A percentile compares a stretch with the other conserved stretches of the same genome.
These are phyloP conservation scores for Trichoderma koningii DNA, from an alignment of 2,329 filamentous ascomycete species.

Conservation along the genomic window DNA sequence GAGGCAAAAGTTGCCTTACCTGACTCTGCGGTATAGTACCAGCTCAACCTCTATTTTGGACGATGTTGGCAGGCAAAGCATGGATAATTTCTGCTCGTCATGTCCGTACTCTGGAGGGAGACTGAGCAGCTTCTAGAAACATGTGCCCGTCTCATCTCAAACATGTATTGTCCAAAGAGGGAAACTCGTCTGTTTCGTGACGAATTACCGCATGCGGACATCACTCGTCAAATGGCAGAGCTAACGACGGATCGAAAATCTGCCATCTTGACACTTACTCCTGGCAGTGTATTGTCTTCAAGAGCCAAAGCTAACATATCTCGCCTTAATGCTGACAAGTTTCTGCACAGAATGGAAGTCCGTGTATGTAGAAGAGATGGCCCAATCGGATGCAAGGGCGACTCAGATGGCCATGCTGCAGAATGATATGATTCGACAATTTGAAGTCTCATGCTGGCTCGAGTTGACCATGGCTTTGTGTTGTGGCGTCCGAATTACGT, in stretches of 20 bases:
- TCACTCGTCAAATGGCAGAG: neutral
- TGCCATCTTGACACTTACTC: neutral
- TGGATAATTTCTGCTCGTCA: neutral
- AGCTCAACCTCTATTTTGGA: too few relatives aligned
- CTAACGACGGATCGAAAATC: neutral
- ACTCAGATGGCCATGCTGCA: neutral
- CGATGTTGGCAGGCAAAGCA: neutral
- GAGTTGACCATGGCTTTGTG: neutral
- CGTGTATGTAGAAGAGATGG: neutral
- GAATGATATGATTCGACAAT: neutral
- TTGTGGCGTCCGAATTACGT: neutral
- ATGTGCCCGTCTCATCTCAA: neutral
- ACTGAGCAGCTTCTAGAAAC: accelerated
- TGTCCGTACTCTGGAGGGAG: neutral
- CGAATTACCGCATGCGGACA: conserved; percentile 1
- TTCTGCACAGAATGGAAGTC: neutral
- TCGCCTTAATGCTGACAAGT: neutral
- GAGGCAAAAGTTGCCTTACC: too few relatives aligned
- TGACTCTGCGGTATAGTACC: too few relatives aligned
- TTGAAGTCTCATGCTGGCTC: neutral
- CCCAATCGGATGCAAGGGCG: neutral
- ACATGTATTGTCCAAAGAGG: neutral
- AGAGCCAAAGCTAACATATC: neutral
- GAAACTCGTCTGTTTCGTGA: conserved; percentile 1
- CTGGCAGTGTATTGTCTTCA: neutral